phyloP scores from a whole-genome alignment of 2,329 filamentous ascomycete species.

The Botrytis porri region DNA sequence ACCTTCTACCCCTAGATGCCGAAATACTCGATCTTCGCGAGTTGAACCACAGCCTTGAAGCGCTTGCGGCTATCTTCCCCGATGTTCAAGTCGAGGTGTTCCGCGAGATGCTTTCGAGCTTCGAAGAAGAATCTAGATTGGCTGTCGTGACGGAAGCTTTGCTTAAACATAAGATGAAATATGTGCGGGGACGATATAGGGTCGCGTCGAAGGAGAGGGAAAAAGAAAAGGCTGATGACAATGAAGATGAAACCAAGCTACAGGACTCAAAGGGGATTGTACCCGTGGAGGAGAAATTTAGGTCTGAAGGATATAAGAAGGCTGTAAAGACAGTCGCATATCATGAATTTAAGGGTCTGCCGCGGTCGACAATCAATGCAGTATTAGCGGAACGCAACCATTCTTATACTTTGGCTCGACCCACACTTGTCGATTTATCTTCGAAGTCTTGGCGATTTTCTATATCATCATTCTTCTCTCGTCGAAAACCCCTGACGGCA shows the following conservation, averaged over 20 bases:
- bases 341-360: slow-evolving; percentile 73
- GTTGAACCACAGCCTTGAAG: slow-evolving; percentile 67
- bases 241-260: slow-evolving; percentile 26
- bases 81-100: slow-evolving; percentile 81
- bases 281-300: slow-evolving; percentile 62
- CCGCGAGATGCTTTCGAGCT: slow-evolving; percentile 72
- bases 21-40: slow-evolving; percentile 63
- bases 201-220: slow-evolving; percentile 40
- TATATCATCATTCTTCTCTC: slow-evolving; percentile 66
- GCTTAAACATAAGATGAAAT: slow-evolving; percentile 67
- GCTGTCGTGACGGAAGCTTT: slow-evolving; percentile 75
- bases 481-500: slow-evolving; percentile 55
- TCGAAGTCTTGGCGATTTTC: slow-evolving; percentile 76
- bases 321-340: slow-evolving; percentile 67
- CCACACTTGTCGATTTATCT: slow-evolving; percentile 65
- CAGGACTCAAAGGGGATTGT: slow-evolving; percentile 39
- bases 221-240: slow-evolving; percentile 32
- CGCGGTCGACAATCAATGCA: slow-evolving; percentile 70
- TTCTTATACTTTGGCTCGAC: slow-evolving; percentile 69
- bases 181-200: slow-evolving; percentile 67
- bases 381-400: slow-evolving; percentile 80
- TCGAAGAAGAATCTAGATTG: slow-evolving; percentile 72
- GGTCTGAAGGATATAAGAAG: slow-evolving; percentile 63
- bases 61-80: slow-evolving; percentile 70
- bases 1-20: slow-evolving; percentile 47